Evolutionary conservation across 2,329 filamentous ascomycete genomes (phyloP), one percentile per base, ranked within the genome.

Genomic region (Penicillium sp.): DNA sequence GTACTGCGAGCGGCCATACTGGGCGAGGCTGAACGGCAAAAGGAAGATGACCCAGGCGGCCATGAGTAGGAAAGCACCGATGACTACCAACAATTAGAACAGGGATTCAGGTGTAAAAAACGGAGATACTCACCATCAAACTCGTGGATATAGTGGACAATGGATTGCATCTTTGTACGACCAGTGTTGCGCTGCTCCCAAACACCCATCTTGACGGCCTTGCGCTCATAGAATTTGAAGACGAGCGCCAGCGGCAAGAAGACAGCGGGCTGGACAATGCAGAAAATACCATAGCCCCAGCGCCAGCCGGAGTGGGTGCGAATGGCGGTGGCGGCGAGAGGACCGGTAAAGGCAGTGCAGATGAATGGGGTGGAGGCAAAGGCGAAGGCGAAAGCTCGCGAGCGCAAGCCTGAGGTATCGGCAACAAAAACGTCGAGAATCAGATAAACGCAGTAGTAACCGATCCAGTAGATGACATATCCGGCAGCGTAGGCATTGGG

Each of bases 401-500:
- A 85, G 37, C 77, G 78, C 40, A 88, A 73, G 1, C 77, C 76
- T 0, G 85, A 83, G 0, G 84, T 85, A 61, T 88, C 85, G 17
- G 84, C 83, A 44, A 85, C 78, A 61, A 88, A 83, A 33, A 88
- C 77, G 42, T 77, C 77, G 0, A 86, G 68, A 24, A 78, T 80
- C 56, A 84, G 83, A 26, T 75, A 75, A 3, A 87, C 71, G 3
- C 80, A 82, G 27, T 80, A 75, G 52, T 76, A 66, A 3, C 85
- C 85, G 26, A 86, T 78, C 66, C 77, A 79, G 64, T 84, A 87
- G 48, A 88, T 80, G 0, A 86, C 81, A 30, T 85, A 80, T 2
- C 83, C 85, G 15, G 83, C 81, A 12, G 84, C 82, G 63, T 85
- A 89, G 1, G 79, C 82, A 61, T 82, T 72, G 8, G 88, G 80